Evolutionary conservation across 2,329 filamentous ascomycete genomes (phyloP), one percentile per base, ranked within the genome.

Genomic region (Hymenoscyphus repandus): DNA sequence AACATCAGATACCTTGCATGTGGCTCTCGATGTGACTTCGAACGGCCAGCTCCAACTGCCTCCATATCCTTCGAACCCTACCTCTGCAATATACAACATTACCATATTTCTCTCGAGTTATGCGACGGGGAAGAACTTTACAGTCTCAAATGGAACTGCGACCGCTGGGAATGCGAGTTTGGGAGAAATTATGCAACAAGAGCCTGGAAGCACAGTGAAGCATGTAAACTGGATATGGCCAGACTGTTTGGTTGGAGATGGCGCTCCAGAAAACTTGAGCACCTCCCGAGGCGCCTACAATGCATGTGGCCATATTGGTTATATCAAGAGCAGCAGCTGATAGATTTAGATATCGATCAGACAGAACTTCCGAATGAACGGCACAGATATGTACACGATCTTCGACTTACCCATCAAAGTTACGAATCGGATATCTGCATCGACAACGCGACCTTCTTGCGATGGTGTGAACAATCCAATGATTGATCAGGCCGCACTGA

Each of bases 171-270:
- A 76, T 47, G 77, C 76, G 6, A 83, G 76, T 39, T 66, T 83
- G 6, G 79, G 80, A 1, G 72, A 83, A 45, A 82, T 88, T 49
- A 77, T 88, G 71, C 65, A 69, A 27, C 79, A 84, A 55, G 83
- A 88, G 62, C 68, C 75, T 1, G 77, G 78, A 3, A 85, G 82
- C 62, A 88, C 85, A 0, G 85, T 88, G 39, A 88, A 88, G 64
- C 84, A 88, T 63, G 75, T 88, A 54, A 83, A 83, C 62, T 88
- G 85, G 82, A 71, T 78, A 17, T 88, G 84, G 84, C 85, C 85
- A 0, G 76, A 78, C 51, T 88, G 85, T 59, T 71, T 88, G 0
- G 79, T 82, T 2, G 84, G 84, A 15, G 70, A 83, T 45, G 75
- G 22, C 59, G 65, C 1, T 64, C 68, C 51, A 15, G 49, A 41